These are phyloP conservation scores for Sugiyamaella lignohabitans DNA, from an alignment of 805 yeast species.

Conservation along the genomic window DNA sequence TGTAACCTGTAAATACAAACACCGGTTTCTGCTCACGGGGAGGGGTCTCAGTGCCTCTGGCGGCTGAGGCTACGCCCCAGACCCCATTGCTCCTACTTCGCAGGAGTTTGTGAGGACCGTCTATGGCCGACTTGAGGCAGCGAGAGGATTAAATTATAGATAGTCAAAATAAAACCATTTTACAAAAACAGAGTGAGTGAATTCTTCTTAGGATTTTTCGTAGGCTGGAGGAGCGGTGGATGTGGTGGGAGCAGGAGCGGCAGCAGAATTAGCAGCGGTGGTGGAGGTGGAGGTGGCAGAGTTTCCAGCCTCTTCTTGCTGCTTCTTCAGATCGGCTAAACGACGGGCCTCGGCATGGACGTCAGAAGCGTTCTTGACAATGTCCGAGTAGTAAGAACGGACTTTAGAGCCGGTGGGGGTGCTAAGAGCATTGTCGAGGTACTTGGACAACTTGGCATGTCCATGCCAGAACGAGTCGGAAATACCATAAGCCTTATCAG, in stretches of 20 bases:
- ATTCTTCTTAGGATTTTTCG: slow-evolving; percentile 11
- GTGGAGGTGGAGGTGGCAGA: slow-evolving; percentile 7
- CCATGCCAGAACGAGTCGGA: slow-evolving; percentile 35
- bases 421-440: slow-evolving; percentile 33
- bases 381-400: slow-evolving; percentile 51
- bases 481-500: slow-evolving; percentile 39
- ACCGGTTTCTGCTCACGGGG: too few relatives aligned
- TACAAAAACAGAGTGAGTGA: too few relatives aligned
- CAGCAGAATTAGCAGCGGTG: slow-evolving; percentile 7
- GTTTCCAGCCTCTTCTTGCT: slow-evolving; percentile 14
- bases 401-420: slow-evolving; percentile 49
- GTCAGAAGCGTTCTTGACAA: slow-evolving; percentile 50
- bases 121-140: too few relatives aligned
- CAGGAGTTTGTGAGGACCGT: too few relatives aligned
- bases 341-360: slow-evolving; percentile 72
- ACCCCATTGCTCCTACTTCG: too few relatives aligned
- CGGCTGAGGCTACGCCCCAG: too few relatives aligned
- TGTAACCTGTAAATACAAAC: background rate
- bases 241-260: slow-evolving; percentile 8
- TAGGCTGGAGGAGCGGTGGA: slow-evolving; percentile 8
- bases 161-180: too few relatives aligned
- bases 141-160: too few relatives aligned
- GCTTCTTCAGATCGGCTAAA: slow-evolving; percentile 53
- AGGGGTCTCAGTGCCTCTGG: too few relatives aligned
- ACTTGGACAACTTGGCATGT: slow-evolving; percentile 17